Evolutionary conservation across 2,329 filamentous ascomycete species (phyloP).

Genomic region (Ampelomyces quisqualis): DNA sequence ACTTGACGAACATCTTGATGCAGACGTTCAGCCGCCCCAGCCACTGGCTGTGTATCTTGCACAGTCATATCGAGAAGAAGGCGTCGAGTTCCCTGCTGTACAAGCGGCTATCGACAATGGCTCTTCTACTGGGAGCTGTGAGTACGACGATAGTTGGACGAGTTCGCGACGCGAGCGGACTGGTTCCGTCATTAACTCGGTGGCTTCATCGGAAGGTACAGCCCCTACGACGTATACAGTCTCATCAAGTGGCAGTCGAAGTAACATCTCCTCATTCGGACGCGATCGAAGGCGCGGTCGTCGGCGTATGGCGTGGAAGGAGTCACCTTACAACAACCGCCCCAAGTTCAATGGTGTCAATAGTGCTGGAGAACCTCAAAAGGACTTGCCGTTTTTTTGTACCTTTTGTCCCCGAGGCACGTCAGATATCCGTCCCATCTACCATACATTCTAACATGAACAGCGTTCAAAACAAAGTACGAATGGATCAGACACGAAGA

Average conservation of each 20-base stretch:
- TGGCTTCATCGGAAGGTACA: constrained; percentile 37
- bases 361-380: constrained; percentile 30
- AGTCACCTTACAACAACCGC: constrained; percentile 30
- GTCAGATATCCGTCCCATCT: too few species aligned
- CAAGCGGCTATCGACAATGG: constrained; percentile 34
- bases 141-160: constrained; percentile 29
- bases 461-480: constrained; percentile 41
- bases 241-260: constrained; percentile 34
- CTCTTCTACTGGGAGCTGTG: constrained; percentile 22
- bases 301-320: constrained; percentile 39
- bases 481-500: constrained; percentile 44
- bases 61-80: constrained; percentile 40
- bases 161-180: constrained; percentile 20
- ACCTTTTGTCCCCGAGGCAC: constrained; percentile 36
- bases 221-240: constrained; percentile 36
- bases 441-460: too few species aligned
- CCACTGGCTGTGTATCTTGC: constrained; percentile 39
- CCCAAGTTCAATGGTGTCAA: constrained; percentile 35
- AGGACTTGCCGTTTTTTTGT: constrained; percentile 40
- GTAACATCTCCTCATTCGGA: constrained; percentile 40
- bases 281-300: constrained; percentile 38
- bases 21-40: constrained; percentile 25
- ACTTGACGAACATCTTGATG: constrained; percentile 26
- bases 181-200: constrained; percentile 35
- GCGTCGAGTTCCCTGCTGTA: constrained; percentile 27